phyloP scores from a whole-genome alignment of 2,329 filamentous ascomycete species.

The Phialocephala subalpina region DNA sequence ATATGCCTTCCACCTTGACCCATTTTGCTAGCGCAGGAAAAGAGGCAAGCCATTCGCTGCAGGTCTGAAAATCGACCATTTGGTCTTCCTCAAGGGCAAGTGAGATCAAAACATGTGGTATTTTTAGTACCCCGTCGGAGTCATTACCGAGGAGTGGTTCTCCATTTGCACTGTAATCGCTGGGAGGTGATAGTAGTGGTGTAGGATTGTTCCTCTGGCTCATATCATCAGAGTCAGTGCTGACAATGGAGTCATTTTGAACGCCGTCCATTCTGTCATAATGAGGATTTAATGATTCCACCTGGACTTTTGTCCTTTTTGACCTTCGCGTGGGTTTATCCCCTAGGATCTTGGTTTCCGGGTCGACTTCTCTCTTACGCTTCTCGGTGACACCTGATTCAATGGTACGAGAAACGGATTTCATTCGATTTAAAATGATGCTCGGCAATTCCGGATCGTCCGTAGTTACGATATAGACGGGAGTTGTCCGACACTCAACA shows the following conservation, averaged over 20 bases:
- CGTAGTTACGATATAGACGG: slow-evolving; percentile 26
- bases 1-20: slow-evolving; percentile 67
- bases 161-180: neutral
- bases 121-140: neutral
- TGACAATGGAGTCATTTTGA: neutral
- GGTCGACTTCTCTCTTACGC: neutral
- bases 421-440: slow-evolving; percentile 21
- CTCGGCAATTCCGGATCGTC: slow-evolving; percentile 23
- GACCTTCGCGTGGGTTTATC: neutral
- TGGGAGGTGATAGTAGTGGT: neutral
- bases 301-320: neutral
- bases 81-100: slow-evolving; percentile 66
- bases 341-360: neutral
- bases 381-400: neutral
- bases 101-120: slow-evolving; percentile 68
- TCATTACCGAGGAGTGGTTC: neutral
- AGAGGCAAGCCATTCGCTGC: slow-evolving; percentile 63
- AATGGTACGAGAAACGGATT: neutral
- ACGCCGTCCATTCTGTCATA: neutral
- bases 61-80: slow-evolving; percentile 61
- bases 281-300: neutral
- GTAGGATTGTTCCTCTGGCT: neutral
- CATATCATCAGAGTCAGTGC: neutral
- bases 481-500: slow-evolving; percentile 17
- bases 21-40: slow-evolving; percentile 66